These are phyloP conservation scores for Solanum habrochaites DNA, from an alignment of 257 asterid species.

Conservation along the genomic window DNA sequence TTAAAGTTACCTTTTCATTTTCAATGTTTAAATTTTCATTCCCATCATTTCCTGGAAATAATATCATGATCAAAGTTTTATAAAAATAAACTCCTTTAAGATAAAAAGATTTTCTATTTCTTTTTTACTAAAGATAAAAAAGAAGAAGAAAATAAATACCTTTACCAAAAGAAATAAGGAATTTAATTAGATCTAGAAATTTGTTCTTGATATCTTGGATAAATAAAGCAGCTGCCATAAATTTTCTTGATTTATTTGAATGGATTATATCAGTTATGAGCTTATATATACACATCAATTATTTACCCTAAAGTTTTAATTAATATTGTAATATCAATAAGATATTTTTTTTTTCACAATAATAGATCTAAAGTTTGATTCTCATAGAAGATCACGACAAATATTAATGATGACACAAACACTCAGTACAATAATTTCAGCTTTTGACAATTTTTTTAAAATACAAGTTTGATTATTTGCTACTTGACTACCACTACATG, in stretches of 20 bases:
- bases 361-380: background rate
- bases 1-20: background rate
- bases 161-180: background rate
- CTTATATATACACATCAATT: background rate
- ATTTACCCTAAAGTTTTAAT: background rate
- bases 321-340: background rate
- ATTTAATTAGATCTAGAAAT: background rate
- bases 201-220: background rate
- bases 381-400: background rate
- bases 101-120: background rate
- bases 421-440: background rate
- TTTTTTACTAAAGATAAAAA: background rate
- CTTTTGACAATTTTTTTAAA: background rate
- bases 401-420: background rate
- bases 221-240: background rate
- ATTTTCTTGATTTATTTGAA: background rate
- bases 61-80: background rate
- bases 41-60: background rate
- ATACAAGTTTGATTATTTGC: background rate
- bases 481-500: background rate
- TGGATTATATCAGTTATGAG: background rate
- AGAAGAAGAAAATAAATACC: background rate
- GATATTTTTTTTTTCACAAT: background rate
- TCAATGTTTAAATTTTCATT: background rate
- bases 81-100: background rate